Evolutionary conservation across 164 flowering plant genomes (phyloP), one percentile per base, ranked within the genome.

Genomic region (Nymphaea colorata): DNA sequence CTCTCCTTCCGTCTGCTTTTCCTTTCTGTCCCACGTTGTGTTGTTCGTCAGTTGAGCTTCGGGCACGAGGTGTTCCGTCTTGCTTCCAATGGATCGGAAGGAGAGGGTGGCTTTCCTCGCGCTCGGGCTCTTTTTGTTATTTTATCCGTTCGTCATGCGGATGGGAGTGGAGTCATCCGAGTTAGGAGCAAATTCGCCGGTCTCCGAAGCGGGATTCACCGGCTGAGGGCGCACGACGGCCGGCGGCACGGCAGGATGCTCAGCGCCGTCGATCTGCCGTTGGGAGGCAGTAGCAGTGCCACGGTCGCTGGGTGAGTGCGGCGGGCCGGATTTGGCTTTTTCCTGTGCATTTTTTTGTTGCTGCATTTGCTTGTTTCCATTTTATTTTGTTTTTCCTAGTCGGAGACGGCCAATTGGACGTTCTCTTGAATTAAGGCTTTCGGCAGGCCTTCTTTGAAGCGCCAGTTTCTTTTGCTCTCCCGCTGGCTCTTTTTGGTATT

Each of bases 221-320:
- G 72, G 61, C 76, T 90, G 4, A 90, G 76, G 68, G 82, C 82
- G 4, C 93, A 90, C 75, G 96, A 87, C 36, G 7, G 18, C n/a
- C 67, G 47, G n/a, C 73, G 76, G 66, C 71, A 59, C 66, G 76
- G 72, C n/a, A 88, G 93, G 4, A 68, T 90, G 60, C 84, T 87
- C 44, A 70, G 14, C 57, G 82, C 82, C 77, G 82, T 87, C 68
- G 91, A 89, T 79, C 78, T 89, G 8, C 87, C 89, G 15, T 60
- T 89, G 47, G 92, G 92, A 42, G 91, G 96, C 44, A 71, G 73
- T 51, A 84, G 89, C 64, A 85, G 86, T 14, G 87, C 91, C 14
- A 84, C 85, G 25, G 75, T 76, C 66, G 79, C 83, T 61, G 91
- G 92, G 96, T 87, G 47, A 42, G 75, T 41, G 8, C 12, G 8